Base-by-base conservation (phyloP, 2,329 filamentous ascomycete genomes). In the Raffaelea albimanens region DNA sequence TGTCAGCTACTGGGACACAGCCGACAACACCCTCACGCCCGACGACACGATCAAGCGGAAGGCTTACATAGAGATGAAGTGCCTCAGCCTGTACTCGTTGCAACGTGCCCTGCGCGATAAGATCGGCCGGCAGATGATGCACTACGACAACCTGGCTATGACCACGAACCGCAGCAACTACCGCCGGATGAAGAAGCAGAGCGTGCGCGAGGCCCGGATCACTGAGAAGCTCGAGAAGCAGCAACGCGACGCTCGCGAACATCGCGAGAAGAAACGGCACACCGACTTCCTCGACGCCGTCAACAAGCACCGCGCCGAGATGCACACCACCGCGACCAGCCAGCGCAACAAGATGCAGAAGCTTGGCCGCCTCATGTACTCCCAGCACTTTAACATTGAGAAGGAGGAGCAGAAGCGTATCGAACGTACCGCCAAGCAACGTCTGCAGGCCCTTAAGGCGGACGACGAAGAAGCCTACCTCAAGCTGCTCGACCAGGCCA, bases 221-320 rank as follows among this genome's bases (percentile, higher is more conserved):
- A 98, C 93, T 0, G 93, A 98, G 76, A 98, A 96, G 67, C 80
- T 98, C 2, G 93, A 98, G 78, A 97, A 97, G 70, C 90, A 98
- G 65, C 93, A 98, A 64, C 87, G 93, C 49, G 91, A 97, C 64
- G 91, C 90, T 39, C 86, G 93, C 50, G 91, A 97, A 44, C 87
- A 86, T 55, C 87, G 94, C 53, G 93, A 98, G 69, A 95, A 95
- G 81, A 93, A 95, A 80, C 95, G 94, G 70, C 91, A 97, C 61
- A 80, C 77, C 51, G 91, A 97, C 63, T 95, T 95, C 66, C 76
- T 98, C 50, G 82, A 87, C 53, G 85, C 90, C 33, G 88, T 98
- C 45, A 76, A 87, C 56, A 83, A 81, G 55, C 91, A 96, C 64
- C 81, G 85, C 48, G 75, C 79, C 43, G 89, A 95, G 56, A 81